phyloP scores from a whole-genome alignment of 768 basidiomycete species.

The Scleroderma bovista region DNA sequence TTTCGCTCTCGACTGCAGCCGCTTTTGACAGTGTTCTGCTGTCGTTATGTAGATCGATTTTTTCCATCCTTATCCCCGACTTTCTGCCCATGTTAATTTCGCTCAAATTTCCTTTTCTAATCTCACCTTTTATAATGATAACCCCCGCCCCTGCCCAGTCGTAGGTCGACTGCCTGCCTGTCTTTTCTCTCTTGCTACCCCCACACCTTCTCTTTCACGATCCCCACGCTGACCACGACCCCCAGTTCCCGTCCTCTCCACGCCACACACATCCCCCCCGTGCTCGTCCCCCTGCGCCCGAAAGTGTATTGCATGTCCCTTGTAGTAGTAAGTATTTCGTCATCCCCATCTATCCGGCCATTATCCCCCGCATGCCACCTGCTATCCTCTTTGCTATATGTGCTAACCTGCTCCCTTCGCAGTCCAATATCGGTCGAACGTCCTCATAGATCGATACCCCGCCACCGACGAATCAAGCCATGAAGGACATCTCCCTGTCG shows the following conservation, averaged over 20 bases:
- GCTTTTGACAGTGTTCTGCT: constrained; percentile 4
- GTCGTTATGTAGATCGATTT: constrained; percentile 16
- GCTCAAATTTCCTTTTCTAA: constrained; percentile 8
- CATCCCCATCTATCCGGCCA: too few species aligned
- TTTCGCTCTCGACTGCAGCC: constrained; percentile 2
- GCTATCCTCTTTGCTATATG: not conserved
- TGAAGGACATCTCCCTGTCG: constrained; percentile 71
- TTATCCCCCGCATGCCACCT: not conserved
- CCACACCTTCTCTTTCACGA: constrained; percentile 24
- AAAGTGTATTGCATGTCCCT: constrained; percentile 41
- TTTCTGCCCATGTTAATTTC: constrained; percentile 1
- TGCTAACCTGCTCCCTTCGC: constrained; percentile 17
- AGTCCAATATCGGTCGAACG: constrained; percentile 43
- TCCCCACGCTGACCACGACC: constrained; percentile 36
- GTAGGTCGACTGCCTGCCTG: constrained; percentile 31
- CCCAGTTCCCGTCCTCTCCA: constrained; percentile 18
- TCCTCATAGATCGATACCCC: constrained; percentile 36
- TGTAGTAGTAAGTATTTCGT: constrained; percentile 28
- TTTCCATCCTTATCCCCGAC: constrained; percentile 7
- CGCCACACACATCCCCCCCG: constrained; percentile 29
- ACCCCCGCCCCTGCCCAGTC: constrained; percentile 13
- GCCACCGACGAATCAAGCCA: constrained; percentile 34
- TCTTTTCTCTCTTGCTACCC: constrained; percentile 11
- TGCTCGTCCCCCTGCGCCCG: constrained; percentile 30
- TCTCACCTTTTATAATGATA: constrained; percentile 9